phyloP scores from a whole-genome alignment of 2,329 filamentous ascomycete genomes.

The Fusarium papillatum region DNA sequence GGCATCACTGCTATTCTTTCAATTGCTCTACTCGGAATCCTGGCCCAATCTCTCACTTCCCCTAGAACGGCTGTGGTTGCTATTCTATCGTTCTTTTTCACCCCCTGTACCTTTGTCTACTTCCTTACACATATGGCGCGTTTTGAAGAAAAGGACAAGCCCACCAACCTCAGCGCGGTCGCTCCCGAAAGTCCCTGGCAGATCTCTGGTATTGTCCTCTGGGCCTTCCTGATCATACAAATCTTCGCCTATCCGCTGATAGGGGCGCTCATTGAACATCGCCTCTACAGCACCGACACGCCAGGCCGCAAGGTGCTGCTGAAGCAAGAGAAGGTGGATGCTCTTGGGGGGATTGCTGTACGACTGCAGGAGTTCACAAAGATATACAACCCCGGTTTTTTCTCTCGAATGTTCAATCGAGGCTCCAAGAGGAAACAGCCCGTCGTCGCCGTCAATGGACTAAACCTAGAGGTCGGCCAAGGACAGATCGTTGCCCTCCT shows the following conservation, averaged over 20 bases:
- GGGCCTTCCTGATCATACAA: slow-evolving; percentile 83
- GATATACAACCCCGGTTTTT: slow-evolving; percentile 76
- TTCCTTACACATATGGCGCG: slow-evolving; percentile 83
- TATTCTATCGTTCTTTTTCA: slow-evolving; percentile 82
- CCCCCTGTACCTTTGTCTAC: slow-evolving; percentile 90
- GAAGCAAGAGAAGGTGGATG: slow-evolving; percentile 42
- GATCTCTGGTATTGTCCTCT: slow-evolving; percentile 81
- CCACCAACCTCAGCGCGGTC: slow-evolving; percentile 71
- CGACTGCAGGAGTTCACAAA: slow-evolving; percentile 83
- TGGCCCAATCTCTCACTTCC: slow-evolving; percentile 80
- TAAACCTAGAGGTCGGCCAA: slow-evolving; percentile 78
- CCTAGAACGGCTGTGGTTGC: slow-evolving; percentile 75
- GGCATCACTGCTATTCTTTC: slow-evolving; percentile 84
- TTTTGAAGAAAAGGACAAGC: slow-evolving; percentile 74
- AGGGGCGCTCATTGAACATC: slow-evolving; percentile 80
- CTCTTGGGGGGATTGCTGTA: slow-evolving; percentile 67
- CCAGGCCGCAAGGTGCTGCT: slow-evolving; percentile 68
- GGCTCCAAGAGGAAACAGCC: slow-evolving; percentile 62
- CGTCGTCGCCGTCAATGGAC: slow-evolving; percentile 83
- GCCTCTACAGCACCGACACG: slow-evolving; percentile 81
- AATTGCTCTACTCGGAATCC: slow-evolving; percentile 81
- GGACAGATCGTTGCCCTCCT: slow-evolving; percentile 90
- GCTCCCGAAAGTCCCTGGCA: slow-evolving; percentile 77
- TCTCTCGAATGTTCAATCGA: slow-evolving; percentile 66
- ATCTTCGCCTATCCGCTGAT: slow-evolving; percentile 83